Evolutionary conservation across 1,284 basidiomycete species (phyloP).

Genomic region (Somion occarium): DNA sequence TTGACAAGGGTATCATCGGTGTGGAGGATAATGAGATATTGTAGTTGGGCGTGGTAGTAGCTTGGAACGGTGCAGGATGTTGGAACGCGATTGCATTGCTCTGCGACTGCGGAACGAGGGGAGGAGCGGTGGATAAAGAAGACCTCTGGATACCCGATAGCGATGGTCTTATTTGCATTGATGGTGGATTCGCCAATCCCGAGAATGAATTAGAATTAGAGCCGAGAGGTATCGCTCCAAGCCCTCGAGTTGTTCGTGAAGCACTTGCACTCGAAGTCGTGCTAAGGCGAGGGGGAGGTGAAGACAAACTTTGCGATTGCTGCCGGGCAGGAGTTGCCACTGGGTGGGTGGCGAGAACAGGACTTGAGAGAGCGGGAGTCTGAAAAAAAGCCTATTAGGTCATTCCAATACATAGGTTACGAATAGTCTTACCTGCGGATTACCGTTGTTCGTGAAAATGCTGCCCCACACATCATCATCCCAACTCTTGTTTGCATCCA

Average conservation of each 20-base stretch:
- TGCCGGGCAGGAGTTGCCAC: slow-evolving; percentile 23
- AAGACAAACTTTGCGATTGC: slow-evolving; percentile 33
- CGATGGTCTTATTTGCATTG: slow-evolving; percentile 20
- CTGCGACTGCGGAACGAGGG: slow-evolving; percentile 11
- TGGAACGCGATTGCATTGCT: slow-evolving; percentile 11
- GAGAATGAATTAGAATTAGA: slow-evolving; percentile 22
- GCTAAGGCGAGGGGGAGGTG: slow-evolving; percentile 28
- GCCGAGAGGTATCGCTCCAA: slow-evolving; percentile 35
- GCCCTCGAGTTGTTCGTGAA: slow-evolving; percentile 30
- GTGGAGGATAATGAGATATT: slow-evolving; percentile 24
- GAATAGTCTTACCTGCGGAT: slow-evolving; percentile 33
- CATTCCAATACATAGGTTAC: no score
- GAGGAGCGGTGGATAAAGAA: slow-evolving; percentile 12
- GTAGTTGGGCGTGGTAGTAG: slow-evolving; percentile 22
- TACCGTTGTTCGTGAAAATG: slow-evolving; percentile 43
- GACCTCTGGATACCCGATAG: slow-evolving; percentile 17
- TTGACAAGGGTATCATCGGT: slow-evolving; percentile 10
- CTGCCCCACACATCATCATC: slow-evolving; percentile 80
- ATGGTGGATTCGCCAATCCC: slow-evolving; percentile 26
- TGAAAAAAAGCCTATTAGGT: slow-evolving; percentile 7
- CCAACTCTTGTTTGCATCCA: slow-evolving; percentile 43
- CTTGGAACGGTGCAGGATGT: slow-evolving; percentile 13
- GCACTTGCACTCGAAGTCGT: not conserved
- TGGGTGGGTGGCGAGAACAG: slow-evolving; percentile 4
- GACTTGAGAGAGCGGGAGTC: slow-evolving; percentile 20